A percentile compares a stretch with the other conserved stretches of the same genome.
Evolutionary conservation across 2,329 filamentous ascomycete genomes (phyloP).

Genomic region (Septoria petroselini): DNA sequence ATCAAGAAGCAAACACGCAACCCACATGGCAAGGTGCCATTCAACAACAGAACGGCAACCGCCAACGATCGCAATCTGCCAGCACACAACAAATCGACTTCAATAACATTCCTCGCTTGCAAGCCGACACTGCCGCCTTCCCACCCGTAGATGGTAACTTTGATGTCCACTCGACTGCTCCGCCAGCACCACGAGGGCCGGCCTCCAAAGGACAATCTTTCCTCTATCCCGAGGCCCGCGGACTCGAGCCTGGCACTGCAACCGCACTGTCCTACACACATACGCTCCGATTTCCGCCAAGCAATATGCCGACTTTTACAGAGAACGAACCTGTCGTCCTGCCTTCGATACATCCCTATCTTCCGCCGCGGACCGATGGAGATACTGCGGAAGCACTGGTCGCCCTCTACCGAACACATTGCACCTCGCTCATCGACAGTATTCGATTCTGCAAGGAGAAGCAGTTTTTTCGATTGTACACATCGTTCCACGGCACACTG

Average conservation of each 20-base stretch:
- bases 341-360: slow-evolving; percentile 80
- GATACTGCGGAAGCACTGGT: slow-evolving; percentile 83
- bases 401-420: slow-evolving; percentile 89
- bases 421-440: slow-evolving; percentile 90
- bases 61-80: slow-evolving; percentile 34
- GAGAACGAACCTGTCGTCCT: slow-evolving; percentile 71
- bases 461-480: slow-evolving; percentile 91
- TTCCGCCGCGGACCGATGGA: slow-evolving; percentile 76
- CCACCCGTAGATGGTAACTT: slow-evolving; percentile 38
- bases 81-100: slow-evolving; percentile 37
- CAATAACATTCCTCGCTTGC: slow-evolving; percentile 45
- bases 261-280: slow-evolving; percentile 56
- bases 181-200: slow-evolving; percentile 37
- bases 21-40: slow-evolving; percentile 25
- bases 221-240: slow-evolving; percentile 45
- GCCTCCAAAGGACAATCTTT: slow-evolving; percentile 47
- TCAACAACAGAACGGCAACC: slow-evolving; percentile 24
- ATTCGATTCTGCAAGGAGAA: slow-evolving; percentile 96
- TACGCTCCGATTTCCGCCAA: slow-evolving; percentile 61
- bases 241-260: slow-evolving; percentile 41
- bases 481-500: slow-evolving; percentile 90
- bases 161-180: slow-evolving; percentile 32
- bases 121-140: slow-evolving; percentile 50
- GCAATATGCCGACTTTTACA: slow-evolving; percentile 54
- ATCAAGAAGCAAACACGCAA: slow-evolving; percentile 40